Evolutionary conservation across 106 monocot genomes (phyloP).

Genomic region (Phalaenopsis equestris): DNA sequence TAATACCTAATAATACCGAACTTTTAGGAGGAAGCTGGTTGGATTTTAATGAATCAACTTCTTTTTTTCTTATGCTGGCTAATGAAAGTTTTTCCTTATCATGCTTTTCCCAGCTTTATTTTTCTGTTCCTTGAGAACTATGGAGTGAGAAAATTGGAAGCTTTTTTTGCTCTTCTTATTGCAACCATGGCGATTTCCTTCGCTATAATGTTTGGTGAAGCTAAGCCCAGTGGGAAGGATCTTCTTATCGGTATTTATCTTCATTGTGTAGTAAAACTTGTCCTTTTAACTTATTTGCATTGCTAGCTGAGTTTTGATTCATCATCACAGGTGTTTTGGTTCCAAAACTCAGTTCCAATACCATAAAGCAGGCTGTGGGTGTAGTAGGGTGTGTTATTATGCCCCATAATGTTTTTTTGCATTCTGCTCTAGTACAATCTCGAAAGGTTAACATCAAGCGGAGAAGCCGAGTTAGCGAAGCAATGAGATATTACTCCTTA

Average conservation of each 20-base stretch:
- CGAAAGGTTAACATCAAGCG: slow-evolving; percentile 52
- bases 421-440: slow-evolving; percentile 87
- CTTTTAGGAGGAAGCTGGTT: background rate
- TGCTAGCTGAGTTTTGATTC: background rate
- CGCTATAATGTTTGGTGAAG: slow-evolving; percentile 76
- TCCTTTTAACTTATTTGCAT: background rate
- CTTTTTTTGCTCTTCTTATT: slow-evolving; percentile 63
- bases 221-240: slow-evolving; percentile 55
- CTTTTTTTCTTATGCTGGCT: background rate
- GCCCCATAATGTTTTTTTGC: slow-evolving; percentile 88
- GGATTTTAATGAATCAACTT: background rate
- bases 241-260: slow-evolving; percentile 49
- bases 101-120: slow-evolving; percentile 48
- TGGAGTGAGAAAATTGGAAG: slow-evolving; percentile 88
- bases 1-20: background rate
- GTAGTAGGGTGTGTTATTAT: slow-evolving; percentile 78
- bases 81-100: too few species aligned
- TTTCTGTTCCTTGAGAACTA: slow-evolving; percentile 80
- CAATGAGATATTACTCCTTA: slow-evolving; percentile 71
- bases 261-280: background rate
- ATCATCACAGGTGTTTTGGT: slow-evolving; percentile 47
- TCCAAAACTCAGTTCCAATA: slow-evolving; percentile 68
- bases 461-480: slow-evolving; percentile 44
- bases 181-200: slow-evolving; percentile 72
- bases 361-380: slow-evolving; percentile 74